Evolutionary conservation across 177 flowering plant genomes (phyloP).

Genomic region (Vitis hybrid): DNA sequence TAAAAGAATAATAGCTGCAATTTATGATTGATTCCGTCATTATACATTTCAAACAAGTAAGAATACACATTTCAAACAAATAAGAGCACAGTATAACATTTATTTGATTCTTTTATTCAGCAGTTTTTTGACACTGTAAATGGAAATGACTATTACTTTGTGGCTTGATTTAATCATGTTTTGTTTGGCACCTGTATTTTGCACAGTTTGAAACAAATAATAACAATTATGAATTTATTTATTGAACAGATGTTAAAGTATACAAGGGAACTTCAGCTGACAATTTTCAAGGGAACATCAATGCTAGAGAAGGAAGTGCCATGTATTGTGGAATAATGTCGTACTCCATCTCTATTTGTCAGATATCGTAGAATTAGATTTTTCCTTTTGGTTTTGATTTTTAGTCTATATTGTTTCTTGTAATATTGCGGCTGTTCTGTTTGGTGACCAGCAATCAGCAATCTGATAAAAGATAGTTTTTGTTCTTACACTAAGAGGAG

Average conservation of each 20-base stretch:
- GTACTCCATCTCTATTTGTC: neutral
- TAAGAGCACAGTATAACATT: too few species aligned
- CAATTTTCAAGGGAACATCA: constrained; percentile 78
- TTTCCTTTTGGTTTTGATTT: neutral
- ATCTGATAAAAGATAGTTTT: constrained; percentile 1
- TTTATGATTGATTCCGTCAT: too few species aligned
- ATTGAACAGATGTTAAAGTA: constrained; percentile 50
- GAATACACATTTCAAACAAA: too few species aligned
- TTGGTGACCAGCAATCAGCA: neutral
- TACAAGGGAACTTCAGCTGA: constrained; percentile 51
- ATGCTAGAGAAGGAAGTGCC: constrained; percentile 75
- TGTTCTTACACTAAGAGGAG: neutral
- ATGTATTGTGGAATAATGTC: constrained; percentile 2
- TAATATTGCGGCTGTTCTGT: constrained; percentile 10
- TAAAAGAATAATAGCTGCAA: too few species aligned
- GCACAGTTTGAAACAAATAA: neutral
- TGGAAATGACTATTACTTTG: too few species aligned
- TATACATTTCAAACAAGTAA: too few species aligned
- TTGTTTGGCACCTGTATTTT: neutral
- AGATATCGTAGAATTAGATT: neutral
- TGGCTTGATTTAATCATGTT: neutral
- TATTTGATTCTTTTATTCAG: too few species aligned
- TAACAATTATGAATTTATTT: neutral
- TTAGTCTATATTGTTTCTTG: neutral
- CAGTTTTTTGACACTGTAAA: too few species aligned